Percentiles rank a stretch among this genome's conserved stretches.
Evolutionary conservation across 768 basidiomycete species (phyloP).

Genomic region (Suillus subluteus): DNA sequence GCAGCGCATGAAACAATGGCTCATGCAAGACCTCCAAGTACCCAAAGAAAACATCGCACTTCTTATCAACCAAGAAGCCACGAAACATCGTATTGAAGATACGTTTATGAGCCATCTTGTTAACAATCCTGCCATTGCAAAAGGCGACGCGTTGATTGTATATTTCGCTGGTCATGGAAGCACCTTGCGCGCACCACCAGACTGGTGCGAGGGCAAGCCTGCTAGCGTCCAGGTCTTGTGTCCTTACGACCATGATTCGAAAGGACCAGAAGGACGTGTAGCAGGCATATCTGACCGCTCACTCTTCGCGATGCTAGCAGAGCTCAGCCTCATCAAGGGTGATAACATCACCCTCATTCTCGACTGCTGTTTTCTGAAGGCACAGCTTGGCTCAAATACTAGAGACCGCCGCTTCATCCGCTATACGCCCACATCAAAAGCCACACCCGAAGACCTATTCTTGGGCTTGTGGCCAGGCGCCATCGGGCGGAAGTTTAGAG

Average conservation of each 20-base stretch:
- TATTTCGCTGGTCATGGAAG: conserved; percentile 82
- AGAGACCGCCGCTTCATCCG: conserved; percentile 54
- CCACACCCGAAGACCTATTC: conserved; percentile 56
- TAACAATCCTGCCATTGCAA: conserved; percentile 60
- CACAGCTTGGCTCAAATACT: conserved; percentile 41
- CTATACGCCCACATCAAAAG: conserved; percentile 63
- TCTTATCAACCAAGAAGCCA: conserved; percentile 61
- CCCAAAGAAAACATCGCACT: conserved; percentile 59
- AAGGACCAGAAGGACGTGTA: conserved; percentile 46
- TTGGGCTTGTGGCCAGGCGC: conserved; percentile 57
- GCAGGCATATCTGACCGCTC: conserved; percentile 73
- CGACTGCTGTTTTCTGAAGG: conserved; percentile 63
- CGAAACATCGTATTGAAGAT: conserved; percentile 63
- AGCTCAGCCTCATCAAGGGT: conserved; percentile 60
- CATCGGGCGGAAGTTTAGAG: conserved; percentile 38
- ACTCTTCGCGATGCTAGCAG: conserved; percentile 59
- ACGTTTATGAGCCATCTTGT: conserved; percentile 63
- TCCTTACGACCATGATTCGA: conserved; percentile 67
- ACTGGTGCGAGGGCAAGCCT: conserved; percentile 56
- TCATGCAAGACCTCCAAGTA: conserved; percentile 57
- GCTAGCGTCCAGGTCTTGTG: conserved; percentile 61
- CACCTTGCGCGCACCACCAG: conserved; percentile 54
- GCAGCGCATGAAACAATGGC: conserved; percentile 58
- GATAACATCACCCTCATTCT: conserved; percentile 72
- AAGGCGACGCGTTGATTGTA: conserved; percentile 65